Percentiles rank a stretch among this genome's conserved stretches.
These are phyloP conservation scores for Olyra latifolia DNA, from an alignment of 176 grass and related monocot genomes.

Conservation along the genomic window DNA sequence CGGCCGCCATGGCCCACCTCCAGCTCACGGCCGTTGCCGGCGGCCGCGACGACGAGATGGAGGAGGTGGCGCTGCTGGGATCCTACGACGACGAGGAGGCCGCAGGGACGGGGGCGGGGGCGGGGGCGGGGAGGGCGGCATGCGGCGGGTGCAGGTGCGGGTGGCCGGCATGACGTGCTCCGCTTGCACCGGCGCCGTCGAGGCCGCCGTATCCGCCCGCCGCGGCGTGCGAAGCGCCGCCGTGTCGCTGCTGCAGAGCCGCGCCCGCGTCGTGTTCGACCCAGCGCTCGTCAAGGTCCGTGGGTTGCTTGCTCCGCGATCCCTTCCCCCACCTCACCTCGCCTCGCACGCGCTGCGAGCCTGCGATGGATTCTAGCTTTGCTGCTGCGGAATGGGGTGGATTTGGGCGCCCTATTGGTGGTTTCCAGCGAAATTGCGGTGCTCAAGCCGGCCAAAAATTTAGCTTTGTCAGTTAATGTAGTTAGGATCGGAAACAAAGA, in stretches of 20 bases:
- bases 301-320: background rate
- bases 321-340: background rate
- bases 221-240: slow-evolving; percentile 55
- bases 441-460: slow-evolving; percentile 44
- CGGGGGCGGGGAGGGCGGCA: slow-evolving; percentile 41
- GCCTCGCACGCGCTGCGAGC: background rate
- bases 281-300: slow-evolving; percentile 69
- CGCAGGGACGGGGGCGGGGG: background rate
- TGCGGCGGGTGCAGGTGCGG: slow-evolving; percentile 64
- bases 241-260: slow-evolving; percentile 89
- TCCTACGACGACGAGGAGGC: slow-evolving; percentile 54
- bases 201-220: slow-evolving; percentile 57
- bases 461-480: slow-evolving; percentile 9
- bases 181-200: slow-evolving; percentile 80
- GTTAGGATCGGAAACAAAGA: slow-evolving; percentile 11
- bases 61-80: slow-evolving; percentile 82
- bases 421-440: slow-evolving; percentile 2
- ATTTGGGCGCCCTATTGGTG: background rate
- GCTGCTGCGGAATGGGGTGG: background rate
- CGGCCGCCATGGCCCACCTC: slow-evolving; percentile 53
- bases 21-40: slow-evolving; percentile 62
- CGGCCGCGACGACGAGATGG: slow-evolving; percentile 51
- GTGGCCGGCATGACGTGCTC: slow-evolving; percentile 96
- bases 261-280: slow-evolving; percentile 86
- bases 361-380: background rate